Conservation (phyloP, 805 yeast species). For the Isabelozyma rhagii region DNA sequence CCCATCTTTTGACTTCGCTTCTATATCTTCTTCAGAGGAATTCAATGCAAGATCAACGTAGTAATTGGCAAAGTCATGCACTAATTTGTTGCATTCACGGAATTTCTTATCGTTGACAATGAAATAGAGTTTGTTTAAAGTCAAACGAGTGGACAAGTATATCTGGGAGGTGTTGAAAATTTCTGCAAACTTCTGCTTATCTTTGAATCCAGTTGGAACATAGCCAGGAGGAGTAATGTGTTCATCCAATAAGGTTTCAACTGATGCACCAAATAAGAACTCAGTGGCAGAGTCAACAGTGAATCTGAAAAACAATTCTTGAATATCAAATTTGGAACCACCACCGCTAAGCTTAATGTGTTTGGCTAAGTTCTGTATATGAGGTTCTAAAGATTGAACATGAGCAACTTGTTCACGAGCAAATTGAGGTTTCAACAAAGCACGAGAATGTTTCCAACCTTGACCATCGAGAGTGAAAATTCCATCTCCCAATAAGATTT, state of each 20-base stretch:
- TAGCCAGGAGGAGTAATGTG: conserved; percentile 8
- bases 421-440: conserved; percentile 44
- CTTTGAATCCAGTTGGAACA: conserved; percentile 18
- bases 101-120: conserved; percentile 20
- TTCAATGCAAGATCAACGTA: conserved; percentile 38
- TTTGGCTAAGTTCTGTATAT: conserved; percentile 29
- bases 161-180: conserved; percentile 34
- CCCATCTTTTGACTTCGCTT: conserved; percentile 28
- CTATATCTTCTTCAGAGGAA: conserved; percentile 27
- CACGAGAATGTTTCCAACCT: conserved; percentile 43
- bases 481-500: conserved; percentile 41
- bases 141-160: conserved; percentile 25
- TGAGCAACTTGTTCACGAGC: conserved; percentile 43
- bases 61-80: conserved; percentile 28
- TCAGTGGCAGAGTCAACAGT: conserved; percentile 42
- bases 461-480: conserved; percentile 40
- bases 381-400: conserved; percentile 37
- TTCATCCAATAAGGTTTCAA: conserved; percentile 28
- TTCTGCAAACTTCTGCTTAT: conserved; percentile 30
- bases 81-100: conserved; percentile 18
- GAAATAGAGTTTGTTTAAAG: conserved; percentile 22
- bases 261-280: conserved; percentile 40
- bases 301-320: conserved; percentile 35
- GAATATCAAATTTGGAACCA: conserved; percentile 33
- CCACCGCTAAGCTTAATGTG: conserved; percentile 21